Evolutionary conservation across 1,139 yeast genomes (phyloP).

Genomic region (Sugiyamaella japonica): DNA sequence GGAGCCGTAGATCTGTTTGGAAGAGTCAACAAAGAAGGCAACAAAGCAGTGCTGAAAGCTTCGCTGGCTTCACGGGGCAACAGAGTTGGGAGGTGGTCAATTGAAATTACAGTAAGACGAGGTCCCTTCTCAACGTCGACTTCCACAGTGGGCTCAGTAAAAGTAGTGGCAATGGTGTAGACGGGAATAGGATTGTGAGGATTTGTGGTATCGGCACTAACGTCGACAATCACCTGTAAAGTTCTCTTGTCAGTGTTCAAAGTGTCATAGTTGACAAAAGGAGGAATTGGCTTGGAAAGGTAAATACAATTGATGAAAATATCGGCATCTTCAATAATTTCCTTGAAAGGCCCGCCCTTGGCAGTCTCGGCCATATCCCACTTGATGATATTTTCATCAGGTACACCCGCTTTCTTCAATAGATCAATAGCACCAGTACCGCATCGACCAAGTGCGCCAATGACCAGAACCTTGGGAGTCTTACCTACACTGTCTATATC

Average conservation of each 20-base stretch:
- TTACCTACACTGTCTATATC: conserved; percentile 66
- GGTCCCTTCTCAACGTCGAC: conserved; percentile 79
- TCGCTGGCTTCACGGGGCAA: conserved; percentile 97
- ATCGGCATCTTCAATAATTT: conserved; percentile 74
- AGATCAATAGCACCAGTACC: conserved; percentile 97
- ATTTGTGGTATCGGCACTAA: conserved; percentile 97
- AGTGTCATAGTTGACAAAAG: conserved; percentile 71
- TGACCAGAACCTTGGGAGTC: conserved; percentile 77
- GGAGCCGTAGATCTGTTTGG: conserved; percentile 80
- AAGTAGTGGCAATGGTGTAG: conserved; percentile 83
- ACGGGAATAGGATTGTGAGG: conserved; percentile 98
- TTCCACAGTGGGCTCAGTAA: conserved; percentile 82
- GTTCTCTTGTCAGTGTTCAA: conserved; percentile 67
- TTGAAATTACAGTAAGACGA: conserved; percentile 81
- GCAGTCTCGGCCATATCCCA: conserved; percentile 99
- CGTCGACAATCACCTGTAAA: conserved; percentile 91
- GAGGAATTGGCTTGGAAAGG: conserved; percentile 89
- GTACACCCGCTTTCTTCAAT: conserved; percentile 79
- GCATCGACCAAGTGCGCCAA: conserved; percentile 98
- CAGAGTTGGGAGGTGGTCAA: conserved; percentile 93
- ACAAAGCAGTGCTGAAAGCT: conserved; percentile 76
- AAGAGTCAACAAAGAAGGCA: conserved; percentile 83
- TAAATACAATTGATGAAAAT: conserved; percentile 95
- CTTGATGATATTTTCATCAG: conserved; percentile 76
- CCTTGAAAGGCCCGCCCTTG: conserved; percentile 94